Conservation (phyloP, 2,329 filamentous ascomycete genomes). For the Aspergillus calidoustus region DNA sequence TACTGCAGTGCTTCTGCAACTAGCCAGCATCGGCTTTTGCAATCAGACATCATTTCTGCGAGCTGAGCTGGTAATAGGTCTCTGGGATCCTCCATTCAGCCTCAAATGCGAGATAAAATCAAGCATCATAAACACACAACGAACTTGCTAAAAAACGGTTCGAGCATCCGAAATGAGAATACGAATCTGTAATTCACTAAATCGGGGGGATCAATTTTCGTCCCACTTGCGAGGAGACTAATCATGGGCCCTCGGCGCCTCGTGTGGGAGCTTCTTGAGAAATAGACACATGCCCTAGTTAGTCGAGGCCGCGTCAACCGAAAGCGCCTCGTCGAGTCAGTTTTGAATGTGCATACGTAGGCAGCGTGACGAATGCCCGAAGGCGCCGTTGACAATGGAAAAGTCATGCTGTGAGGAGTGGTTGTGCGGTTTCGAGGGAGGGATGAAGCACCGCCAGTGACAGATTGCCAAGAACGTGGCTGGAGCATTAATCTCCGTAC, state of each 20-base stretch:
- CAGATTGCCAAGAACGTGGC: not conserved
- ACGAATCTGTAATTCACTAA: not conserved
- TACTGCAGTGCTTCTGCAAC: not conserved
- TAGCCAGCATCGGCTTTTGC: not conserved
- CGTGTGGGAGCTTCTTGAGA: not conserved
- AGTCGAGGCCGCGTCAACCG: slow-evolving; percentile 1
- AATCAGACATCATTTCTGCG: not conserved
- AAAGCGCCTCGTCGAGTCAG: not conserved
- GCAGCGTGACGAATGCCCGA: not conserved
- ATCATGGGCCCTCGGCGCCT: not conserved
- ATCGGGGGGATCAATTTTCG: not conserved
- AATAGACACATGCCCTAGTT: not conserved
- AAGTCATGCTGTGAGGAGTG: no score
- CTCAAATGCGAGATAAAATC: not conserved
- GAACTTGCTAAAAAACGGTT: not conserved
- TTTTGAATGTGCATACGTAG: not conserved
- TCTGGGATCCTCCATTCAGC: not conserved
- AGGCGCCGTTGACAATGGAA: not conserved
- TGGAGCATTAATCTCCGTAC: not conserved
- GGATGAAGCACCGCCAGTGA: not conserved
- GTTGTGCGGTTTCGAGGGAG: not conserved
- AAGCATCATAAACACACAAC: not conserved
- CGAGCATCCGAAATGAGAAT: not conserved
- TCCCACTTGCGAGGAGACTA: not conserved
- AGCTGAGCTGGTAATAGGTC: not conserved